Evolutionary conservation across 1,284 basidiomycete species (phyloP).

Genomic region (Vanrija pseudolonga): DNA sequence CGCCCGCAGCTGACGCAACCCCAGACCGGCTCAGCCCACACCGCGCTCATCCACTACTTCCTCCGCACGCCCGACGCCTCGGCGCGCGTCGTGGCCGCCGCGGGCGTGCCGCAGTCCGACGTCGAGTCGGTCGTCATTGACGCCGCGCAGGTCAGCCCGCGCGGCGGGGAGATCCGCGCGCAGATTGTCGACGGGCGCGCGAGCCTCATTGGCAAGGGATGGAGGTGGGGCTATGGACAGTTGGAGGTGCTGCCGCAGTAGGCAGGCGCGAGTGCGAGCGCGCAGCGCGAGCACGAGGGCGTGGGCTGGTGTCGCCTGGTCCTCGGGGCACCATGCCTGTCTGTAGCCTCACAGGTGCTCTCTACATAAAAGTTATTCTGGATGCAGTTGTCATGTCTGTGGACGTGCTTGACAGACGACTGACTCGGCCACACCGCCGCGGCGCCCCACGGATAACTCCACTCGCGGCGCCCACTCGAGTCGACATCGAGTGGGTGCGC

Average conservation of each 20-base stretch:
- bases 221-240: conserved; percentile 6
- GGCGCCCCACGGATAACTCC: too few species aligned
- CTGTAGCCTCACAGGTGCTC: too few species aligned
- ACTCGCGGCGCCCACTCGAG: too few species aligned
- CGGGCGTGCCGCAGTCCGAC: neutral
- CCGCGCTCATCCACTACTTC: conserved; percentile 31
- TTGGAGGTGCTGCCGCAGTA: conserved; percentile 10
- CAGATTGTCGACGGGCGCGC: conserved; percentile 2
- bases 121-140: neutral
- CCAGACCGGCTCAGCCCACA: conserved; percentile 35
- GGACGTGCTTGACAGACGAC: too few species aligned
- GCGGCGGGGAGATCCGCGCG: conserved; percentile 2
- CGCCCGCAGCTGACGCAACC: neutral
- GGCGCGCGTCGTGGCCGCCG: neutral
- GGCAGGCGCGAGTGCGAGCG: too few species aligned
- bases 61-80: conserved; percentile 5
- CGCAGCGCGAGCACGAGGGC: too few species aligned
- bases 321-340: too few species aligned
- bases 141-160: conserved; percentile 7
- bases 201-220: conserved; percentile 11
- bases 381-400: too few species aligned
- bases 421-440: too few species aligned
- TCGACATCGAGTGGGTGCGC: too few species aligned
- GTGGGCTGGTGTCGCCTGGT: too few species aligned
- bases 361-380: too few species aligned